Percentiles rank a stretch among this genome's conserved stretches.
Conservation (phyloP, 257 asterid species). For the Rehmannia glutinosa region DNA sequence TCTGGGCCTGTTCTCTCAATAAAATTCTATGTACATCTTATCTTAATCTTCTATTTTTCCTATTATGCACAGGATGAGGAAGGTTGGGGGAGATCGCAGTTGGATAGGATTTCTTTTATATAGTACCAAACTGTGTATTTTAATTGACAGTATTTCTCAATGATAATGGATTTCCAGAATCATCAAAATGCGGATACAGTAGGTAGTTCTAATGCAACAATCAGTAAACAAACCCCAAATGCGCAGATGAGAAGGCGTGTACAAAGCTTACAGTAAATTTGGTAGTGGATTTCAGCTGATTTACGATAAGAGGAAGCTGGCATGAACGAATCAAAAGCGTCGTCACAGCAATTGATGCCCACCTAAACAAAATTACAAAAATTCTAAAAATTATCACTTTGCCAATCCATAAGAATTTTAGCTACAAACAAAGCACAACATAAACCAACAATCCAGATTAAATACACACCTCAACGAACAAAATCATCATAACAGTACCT, state of each 20-base stretch:
- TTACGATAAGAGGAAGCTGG: constrained; percentile 63
- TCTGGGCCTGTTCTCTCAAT: not conserved
- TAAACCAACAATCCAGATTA: not conserved
- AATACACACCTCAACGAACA: not conserved
- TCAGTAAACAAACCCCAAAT: not conserved
- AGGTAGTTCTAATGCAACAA: not conserved
- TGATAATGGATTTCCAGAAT: constrained; percentile 2
- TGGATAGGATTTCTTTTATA: not conserved
- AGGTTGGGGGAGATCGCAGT: not conserved
- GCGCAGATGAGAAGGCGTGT: not conserved
- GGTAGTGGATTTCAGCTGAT: constrained; percentile 75
- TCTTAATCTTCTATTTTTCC: not conserved
- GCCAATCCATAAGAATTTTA: not conserved
- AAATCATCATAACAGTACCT: not conserved
- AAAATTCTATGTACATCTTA: not conserved
- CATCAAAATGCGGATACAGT: not conserved
- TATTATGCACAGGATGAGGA: not conserved
- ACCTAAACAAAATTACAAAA: constrained; percentile 75
- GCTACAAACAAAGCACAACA: not conserved
- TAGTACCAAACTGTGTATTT: not conserved
- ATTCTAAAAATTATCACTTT: constrained; percentile 2
- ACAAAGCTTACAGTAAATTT: constrained; percentile 61
- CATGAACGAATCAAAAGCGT: constrained; percentile 57
- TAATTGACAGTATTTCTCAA: not conserved
- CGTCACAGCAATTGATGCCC: constrained; percentile 68